A percentile compares a stretch with the other conserved stretches of the same genome.
Conservation (phyloP, 2,329 filamentous ascomycete genomes). For the Pseudopithomyces maydicus region DNA sequence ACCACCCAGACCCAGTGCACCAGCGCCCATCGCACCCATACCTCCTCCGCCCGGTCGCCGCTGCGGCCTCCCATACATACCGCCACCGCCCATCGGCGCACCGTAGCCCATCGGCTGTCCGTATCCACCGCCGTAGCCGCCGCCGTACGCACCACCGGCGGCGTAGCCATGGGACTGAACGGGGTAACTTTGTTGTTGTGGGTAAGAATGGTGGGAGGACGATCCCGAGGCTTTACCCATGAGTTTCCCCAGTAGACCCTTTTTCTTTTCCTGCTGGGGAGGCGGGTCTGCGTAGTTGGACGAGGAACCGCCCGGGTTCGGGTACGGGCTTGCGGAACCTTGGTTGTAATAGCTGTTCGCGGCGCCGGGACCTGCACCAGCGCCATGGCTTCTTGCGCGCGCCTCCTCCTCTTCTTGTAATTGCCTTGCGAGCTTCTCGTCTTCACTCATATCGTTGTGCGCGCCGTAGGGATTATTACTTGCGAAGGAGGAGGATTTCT, state of each 20-base stretch:
- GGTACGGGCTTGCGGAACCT: not conserved
- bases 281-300: conserved; percentile 7
- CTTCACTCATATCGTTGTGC: conserved; percentile 58
- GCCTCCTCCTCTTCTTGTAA: conserved; percentile 85
- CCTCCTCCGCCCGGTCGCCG: conserved; percentile 46
- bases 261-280: conserved; percentile 39
- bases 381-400: conserved; percentile 48
- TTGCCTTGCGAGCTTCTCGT: conserved; percentile 74
- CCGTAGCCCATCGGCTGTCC: conserved; percentile 24
- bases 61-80: conserved; percentile 44
- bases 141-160: conserved; percentile 12
- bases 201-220: conserved; percentile 21
- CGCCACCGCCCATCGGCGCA: conserved; percentile 23
- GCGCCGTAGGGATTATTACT: conserved; percentile 72
- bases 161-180: conserved; percentile 27
- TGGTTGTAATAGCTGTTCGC: not conserved
- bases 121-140: not conserved
- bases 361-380: not conserved
- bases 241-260: conserved; percentile 60
- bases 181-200: conserved; percentile 43
- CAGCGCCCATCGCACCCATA: conserved; percentile 74
- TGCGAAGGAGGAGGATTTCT: conserved; percentile 49
- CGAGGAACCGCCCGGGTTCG: conserved; percentile 28
- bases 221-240: conserved; percentile 49
- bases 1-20: conserved; percentile 78